Evolutionary conservation across 2,329 filamentous ascomycete species (phyloP).

Genomic region (Alternaria sp.): DNA sequence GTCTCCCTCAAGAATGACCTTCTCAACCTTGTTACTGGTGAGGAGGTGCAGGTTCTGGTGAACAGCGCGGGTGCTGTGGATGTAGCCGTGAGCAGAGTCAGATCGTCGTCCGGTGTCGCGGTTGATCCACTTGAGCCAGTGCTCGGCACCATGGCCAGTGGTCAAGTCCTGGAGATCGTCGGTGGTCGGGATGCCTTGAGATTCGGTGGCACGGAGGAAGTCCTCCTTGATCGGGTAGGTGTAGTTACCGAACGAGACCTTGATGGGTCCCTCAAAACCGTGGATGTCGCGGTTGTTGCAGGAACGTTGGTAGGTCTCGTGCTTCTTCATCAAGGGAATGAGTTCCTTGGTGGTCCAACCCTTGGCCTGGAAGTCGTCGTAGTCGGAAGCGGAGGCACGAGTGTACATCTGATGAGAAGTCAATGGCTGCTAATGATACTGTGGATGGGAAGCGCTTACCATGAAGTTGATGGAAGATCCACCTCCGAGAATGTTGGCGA

Average conservation of each 20-base stretch:
- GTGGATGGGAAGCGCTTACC: slow-evolving; percentile 49
- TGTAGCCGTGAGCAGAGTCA: slow-evolving; percentile 78
- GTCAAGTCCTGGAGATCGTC: slow-evolving; percentile 77
- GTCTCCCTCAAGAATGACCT: slow-evolving; percentile 75
- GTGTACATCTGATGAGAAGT: slow-evolving; percentile 69
- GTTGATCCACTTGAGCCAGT: slow-evolving; percentile 89
- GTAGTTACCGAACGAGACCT: slow-evolving; percentile 80
- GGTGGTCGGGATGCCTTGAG: slow-evolving; percentile 75
- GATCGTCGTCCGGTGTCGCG: slow-evolving; percentile 71
- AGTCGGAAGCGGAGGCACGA: slow-evolving; percentile 72
- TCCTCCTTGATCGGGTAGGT: slow-evolving; percentile 84
- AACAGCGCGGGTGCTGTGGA: slow-evolving; percentile 75
- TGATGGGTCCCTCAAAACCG: slow-evolving; percentile 80
- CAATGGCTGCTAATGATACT: background rate
- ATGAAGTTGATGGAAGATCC: slow-evolving; percentile 81
- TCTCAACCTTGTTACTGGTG: slow-evolving; percentile 79
- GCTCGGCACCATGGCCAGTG: slow-evolving; percentile 74
- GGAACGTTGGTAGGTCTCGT: slow-evolving; percentile 74
- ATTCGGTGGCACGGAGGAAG: slow-evolving; percentile 74
- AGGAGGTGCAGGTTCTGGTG: slow-evolving; percentile 74
- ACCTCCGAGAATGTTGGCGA: slow-evolving; percentile 73
- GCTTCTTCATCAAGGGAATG: slow-evolving; percentile 78
- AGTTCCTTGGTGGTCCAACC: slow-evolving; percentile 81
- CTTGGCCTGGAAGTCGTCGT: slow-evolving; percentile 79
- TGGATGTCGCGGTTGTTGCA: slow-evolving; percentile 68